Percentiles rank a stretch among this genome's conserved stretches.
Evolutionary conservation across 2,329 filamentous ascomycete species (phyloP).

Genomic region (Fonsecaea erecta): DNA sequence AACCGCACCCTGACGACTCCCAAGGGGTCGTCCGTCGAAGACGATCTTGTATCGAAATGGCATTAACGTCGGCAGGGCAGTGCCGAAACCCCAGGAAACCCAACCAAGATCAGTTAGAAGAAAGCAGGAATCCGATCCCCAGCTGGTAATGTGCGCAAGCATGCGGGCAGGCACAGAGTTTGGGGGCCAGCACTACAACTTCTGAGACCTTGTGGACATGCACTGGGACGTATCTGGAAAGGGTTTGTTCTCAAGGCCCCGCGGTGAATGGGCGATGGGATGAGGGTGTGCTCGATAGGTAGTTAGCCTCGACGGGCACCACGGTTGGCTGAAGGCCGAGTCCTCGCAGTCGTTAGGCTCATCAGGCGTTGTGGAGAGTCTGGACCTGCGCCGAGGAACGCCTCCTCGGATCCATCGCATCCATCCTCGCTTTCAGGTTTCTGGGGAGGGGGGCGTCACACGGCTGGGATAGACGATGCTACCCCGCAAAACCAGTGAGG

Average conservation of each 20-base stretch:
- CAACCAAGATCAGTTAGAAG: not conserved
- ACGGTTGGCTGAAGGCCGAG: not conserved
- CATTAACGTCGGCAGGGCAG: not conserved
- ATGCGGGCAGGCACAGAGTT: not conserved
- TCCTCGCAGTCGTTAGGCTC: not conserved
- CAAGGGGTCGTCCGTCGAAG: not conserved
- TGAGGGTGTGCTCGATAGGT: not conserved
- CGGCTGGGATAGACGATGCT: not conserved
- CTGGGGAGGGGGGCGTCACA: not conserved
- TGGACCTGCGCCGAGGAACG: constrained; percentile 4
- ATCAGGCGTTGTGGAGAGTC: not conserved
- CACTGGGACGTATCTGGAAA: not conserved
- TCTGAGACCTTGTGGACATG: not conserved
- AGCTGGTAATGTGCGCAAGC: not conserved
- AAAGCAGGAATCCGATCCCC: not conserved
- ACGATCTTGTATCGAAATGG: not conserved
- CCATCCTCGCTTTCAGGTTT: not conserved
- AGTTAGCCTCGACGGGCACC: not conserved
- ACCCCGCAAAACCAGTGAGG: not conserved
- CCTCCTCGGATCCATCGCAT: not conserved
- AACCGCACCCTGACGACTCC: not conserved
- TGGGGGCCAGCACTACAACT: not conserved
- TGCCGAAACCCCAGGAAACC: not conserved
- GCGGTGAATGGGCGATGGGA: not conserved
- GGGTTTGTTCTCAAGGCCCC: not conserved